Conservation (phyloP, 768 basidiomycete species). For the Xerocomus brunneocitrinus region DNA sequence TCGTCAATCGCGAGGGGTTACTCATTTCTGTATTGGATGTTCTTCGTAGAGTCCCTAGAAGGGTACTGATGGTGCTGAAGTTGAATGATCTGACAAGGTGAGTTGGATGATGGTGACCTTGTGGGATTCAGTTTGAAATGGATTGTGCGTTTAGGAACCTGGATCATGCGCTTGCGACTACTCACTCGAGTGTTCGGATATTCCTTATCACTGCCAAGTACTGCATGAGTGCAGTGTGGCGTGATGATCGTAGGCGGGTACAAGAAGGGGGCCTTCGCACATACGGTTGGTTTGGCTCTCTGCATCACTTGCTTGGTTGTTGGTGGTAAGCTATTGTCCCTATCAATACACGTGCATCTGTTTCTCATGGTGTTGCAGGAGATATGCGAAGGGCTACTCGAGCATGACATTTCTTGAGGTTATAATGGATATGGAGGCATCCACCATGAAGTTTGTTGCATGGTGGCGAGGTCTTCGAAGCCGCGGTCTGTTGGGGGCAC, state of each 20-base stretch:
- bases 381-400: conserved; percentile 51
- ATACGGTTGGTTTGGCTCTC: conserved; percentile 39
- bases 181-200: conserved; percentile 80
- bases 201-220: conserved; percentile 91
- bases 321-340: conserved; percentile 61
- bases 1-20: conserved; percentile 77
- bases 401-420: conserved; percentile 52
- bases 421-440: conserved; percentile 60
- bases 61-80: conserved; percentile 80
- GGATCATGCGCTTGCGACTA: conserved; percentile 83
- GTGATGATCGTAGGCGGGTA: conserved; percentile 57
- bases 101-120: conserved; percentile 7
- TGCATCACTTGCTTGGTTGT: conserved; percentile 56
- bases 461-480: conserved; percentile 64
- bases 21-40: conserved; percentile 84
- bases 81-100: conserved; percentile 81
- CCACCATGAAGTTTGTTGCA: conserved; percentile 46
- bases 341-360: not conserved
- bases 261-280: conserved; percentile 44
- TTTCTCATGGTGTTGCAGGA: conserved; percentile 39
- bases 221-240: conserved; percentile 77
- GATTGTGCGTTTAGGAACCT: conserved; percentile 50
- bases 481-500: conserved; percentile 60
- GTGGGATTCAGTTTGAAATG: not conserved
- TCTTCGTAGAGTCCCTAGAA: conserved; percentile 76